Conservation (phyloP, 352 stramenopile species). For the Achlya hypogyna region DNA sequence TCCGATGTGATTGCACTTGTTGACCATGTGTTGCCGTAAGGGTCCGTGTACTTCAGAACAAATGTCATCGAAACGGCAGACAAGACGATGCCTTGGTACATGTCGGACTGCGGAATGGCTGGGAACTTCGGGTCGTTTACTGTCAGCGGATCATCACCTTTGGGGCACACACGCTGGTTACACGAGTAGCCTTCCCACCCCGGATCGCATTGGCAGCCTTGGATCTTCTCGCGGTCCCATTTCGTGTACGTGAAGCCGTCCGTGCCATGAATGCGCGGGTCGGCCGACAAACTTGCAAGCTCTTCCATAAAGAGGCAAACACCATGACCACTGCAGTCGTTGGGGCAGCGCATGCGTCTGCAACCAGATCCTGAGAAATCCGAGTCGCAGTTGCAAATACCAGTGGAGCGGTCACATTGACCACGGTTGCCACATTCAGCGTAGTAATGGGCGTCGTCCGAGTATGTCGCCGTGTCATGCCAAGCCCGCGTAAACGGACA, state of each 20-base stretch:
- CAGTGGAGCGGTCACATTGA: constrained; percentile 61
- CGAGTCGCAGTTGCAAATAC: constrained; percentile 50
- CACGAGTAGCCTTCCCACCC: constrained; percentile 78
- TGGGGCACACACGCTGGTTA: constrained; percentile 71
- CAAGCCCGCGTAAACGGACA: constrained; percentile 47
- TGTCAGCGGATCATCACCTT: constrained; percentile 82
- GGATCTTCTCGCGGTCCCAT: constrained; percentile 78
- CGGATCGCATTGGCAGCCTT: constrained; percentile 47
- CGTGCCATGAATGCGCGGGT: constrained; percentile 34
- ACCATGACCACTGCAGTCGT: constrained; percentile 41
- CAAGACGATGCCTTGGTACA: constrained; percentile 35
- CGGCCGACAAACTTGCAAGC: constrained; percentile 31
- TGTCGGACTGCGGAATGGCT: constrained; percentile 32
- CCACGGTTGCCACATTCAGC: constrained; percentile 84
- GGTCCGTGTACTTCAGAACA: constrained; percentile 55
- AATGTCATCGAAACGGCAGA: neutral
- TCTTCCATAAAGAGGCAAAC: constrained; percentile 48
- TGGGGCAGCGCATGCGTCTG: constrained; percentile 31
- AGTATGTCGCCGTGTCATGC: constrained; percentile 47
- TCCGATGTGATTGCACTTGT: constrained; percentile 35
- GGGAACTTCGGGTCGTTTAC: neutral
- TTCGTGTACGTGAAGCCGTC: constrained; percentile 26
- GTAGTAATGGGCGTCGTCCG: constrained; percentile 57
- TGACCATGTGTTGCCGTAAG: constrained; percentile 57
- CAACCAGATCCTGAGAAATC: constrained; percentile 66